Percentiles rank a stretch among this genome's conserved stretches.
Evolutionary conservation across 768 basidiomycete species (phyloP).

Genomic region (Boletus barrowsii): DNA sequence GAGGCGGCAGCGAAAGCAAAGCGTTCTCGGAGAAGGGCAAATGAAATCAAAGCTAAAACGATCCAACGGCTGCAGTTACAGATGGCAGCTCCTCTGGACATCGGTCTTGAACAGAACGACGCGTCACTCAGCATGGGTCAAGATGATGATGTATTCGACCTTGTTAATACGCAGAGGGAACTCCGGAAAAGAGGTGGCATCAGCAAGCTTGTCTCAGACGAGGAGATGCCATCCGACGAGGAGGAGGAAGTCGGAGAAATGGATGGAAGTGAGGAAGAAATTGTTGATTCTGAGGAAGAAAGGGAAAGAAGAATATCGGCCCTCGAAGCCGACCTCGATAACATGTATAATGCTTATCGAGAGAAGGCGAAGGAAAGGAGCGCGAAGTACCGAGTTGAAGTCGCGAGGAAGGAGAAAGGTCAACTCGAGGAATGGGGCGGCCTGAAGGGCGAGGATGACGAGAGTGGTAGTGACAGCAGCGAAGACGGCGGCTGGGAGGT

Average conservation of each 20-base stretch:
- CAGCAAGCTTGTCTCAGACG: conserved; percentile 38
- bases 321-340: conserved; percentile 87
- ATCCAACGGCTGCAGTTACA: conserved; percentile 94
- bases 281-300: conserved; percentile 67
- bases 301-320: conserved; percentile 52
- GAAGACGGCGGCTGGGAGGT: conserved; percentile 70
- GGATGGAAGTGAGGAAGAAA: conserved; percentile 39
- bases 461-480: conserved; percentile 38
- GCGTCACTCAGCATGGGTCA: conserved; percentile 68
- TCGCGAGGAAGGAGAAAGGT: conserved; percentile 69
- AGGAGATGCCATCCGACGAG: conserved; percentile 44
- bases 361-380: conserved; percentile 78
- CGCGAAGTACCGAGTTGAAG: conserved; percentile 81
- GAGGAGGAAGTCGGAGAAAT: conserved; percentile 35
- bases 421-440: conserved; percentile 83
- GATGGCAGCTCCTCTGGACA: conserved; percentile 97
- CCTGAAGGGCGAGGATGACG: conserved; percentile 46
- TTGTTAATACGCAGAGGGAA: conserved; percentile 57
- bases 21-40: conserved; percentile 78
- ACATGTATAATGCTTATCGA: conserved; percentile 84
- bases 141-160: conserved; percentile 87
- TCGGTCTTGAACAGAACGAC: conserved; percentile 84
- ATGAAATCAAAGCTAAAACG: conserved; percentile 84
- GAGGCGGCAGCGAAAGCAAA: conserved; percentile 73
- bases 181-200: conserved; percentile 40